phyloP scores from a whole-genome alignment of 1,139 yeast genomes.

The Arxiozyma slooffiae region DNA sequence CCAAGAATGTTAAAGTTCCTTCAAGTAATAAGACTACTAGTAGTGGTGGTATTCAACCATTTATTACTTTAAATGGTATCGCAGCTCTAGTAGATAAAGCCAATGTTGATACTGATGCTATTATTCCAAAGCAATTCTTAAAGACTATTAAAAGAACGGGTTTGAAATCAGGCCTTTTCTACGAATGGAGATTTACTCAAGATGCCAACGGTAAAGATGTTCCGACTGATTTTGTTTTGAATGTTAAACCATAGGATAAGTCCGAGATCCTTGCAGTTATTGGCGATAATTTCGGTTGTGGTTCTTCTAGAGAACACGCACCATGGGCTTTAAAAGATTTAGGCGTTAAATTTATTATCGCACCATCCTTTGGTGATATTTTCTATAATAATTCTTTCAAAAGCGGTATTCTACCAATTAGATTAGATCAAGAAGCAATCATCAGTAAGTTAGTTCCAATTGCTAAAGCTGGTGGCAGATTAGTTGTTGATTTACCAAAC shows the following conservation, averaged over 20 bases:
- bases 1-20: slow-evolving; percentile 29
- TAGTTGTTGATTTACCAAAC: slow-evolving; percentile 76
- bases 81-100: slow-evolving; percentile 94
- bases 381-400: slow-evolving; percentile 95
- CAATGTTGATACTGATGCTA: slow-evolving; percentile 95
- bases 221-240: slow-evolving; percentile 80
- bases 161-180: slow-evolving; percentile 75
- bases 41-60: slow-evolving; percentile 32
- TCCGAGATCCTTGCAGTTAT: slow-evolving; percentile 82
- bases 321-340: slow-evolving; percentile 99
- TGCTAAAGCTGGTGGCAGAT: slow-evolving; percentile 60
- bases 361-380: slow-evolving; percentile 97
- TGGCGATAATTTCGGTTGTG: slow-evolving; percentile 97
- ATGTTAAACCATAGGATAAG: slow-evolving; percentile 68
- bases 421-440: slow-evolving; percentile 71
- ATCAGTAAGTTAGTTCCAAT: slow-evolving; percentile 62
- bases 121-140: slow-evolving; percentile 94
- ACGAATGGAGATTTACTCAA: slow-evolving; percentile 71
- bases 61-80: slow-evolving; percentile 68
- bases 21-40: not conserved
- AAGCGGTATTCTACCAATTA: slow-evolving; percentile 86
- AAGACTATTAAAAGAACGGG: slow-evolving; percentile 98
- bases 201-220: slow-evolving; percentile 65
- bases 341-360: slow-evolving; percentile 90
- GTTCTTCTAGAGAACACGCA: slow-evolving; percentile 97